These are phyloP conservation scores for Penicillium sp. DNA, from an alignment of 2,329 filamentous ascomycete genomes.

Conservation along the genomic window DNA sequence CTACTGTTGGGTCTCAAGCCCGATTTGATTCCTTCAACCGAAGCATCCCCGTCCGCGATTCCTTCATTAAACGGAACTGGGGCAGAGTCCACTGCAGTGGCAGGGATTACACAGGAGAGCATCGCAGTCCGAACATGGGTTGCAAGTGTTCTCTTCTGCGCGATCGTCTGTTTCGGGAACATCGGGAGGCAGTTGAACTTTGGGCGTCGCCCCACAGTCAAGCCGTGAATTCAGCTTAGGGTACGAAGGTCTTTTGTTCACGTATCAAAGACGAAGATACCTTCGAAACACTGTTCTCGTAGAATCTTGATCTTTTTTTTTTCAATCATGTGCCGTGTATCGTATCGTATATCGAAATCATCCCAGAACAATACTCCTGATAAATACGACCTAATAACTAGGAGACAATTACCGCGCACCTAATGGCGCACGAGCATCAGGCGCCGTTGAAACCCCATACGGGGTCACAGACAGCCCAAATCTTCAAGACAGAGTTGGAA, in stretches of 20 bases:
- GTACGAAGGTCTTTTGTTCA: not conserved
- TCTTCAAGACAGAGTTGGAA: not conserved
- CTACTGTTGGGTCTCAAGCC: constrained; percentile 77
- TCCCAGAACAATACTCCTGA: too few relatives aligned
- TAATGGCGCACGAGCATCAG: not conserved
- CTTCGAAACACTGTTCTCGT: not conserved
- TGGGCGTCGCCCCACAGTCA: constrained; percentile 34
- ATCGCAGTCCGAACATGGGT: constrained; percentile 79
- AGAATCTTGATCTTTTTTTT: too few relatives aligned
- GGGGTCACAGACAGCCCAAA: constrained; percentile 27
- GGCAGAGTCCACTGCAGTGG: constrained; percentile 36
- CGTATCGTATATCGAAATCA: too few relatives aligned
- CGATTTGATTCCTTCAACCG: constrained; percentile 73
- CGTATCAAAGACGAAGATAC: not conserved
- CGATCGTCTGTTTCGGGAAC: constrained; percentile 93
- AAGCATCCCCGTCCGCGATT: constrained; percentile 39
- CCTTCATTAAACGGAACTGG: constrained; percentile 34
- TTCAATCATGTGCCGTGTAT: not conserved
- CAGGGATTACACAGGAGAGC: constrained; percentile 56
- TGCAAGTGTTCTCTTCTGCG: constrained; percentile 91
- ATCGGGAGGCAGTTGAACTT: constrained; percentile 81
- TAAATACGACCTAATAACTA: not conserved
- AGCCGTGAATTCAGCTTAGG: constrained; percentile 12
- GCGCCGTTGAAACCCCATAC: not conserved
- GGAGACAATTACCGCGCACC: not conserved